phyloP scores from a whole-genome alignment of 306 rosid genomes.

The Sindora glabra region DNA sequence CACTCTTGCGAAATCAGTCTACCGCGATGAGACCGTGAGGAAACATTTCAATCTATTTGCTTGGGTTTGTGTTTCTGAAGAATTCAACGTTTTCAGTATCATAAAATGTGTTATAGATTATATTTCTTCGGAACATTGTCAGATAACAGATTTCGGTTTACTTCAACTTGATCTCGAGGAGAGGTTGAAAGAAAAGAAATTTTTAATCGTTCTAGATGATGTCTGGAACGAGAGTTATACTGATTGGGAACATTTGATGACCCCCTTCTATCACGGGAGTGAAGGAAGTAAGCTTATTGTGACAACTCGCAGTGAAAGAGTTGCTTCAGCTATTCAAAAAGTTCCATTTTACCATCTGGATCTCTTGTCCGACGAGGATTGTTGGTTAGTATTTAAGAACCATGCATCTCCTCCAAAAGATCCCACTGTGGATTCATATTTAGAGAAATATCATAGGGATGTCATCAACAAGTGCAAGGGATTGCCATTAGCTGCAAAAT shows the following conservation, averaged over 20 bases:
- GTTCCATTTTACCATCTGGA: not conserved
- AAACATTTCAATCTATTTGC: not conserved
- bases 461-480: slow-evolving; percentile 10
- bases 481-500: slow-evolving; percentile 13
- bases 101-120: too few species aligned
- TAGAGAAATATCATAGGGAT: not conserved
- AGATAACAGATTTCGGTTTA: too few species aligned
- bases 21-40: slow-evolving; percentile 4
- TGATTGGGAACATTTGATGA: not conserved
- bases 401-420: not conserved
- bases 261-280: not conserved
- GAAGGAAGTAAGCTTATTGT: slow-evolving; percentile 1
- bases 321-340: not conserved
- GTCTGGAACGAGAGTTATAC: slow-evolving; percentile 6
- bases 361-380: not conserved
- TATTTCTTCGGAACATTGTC: too few species aligned
- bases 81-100: too few species aligned
- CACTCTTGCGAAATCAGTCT: slow-evolving; percentile 9
- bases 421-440: not conserved
- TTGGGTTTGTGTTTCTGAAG: too few species aligned
- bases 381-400: not conserved
- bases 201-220: slow-evolving; percentile 13
- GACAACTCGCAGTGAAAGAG: slow-evolving; percentile 5
- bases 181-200: not conserved
- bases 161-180: not conserved